phyloP scores from a whole-genome alignment of 345 rosid genomes.

The Trapa incisa region DNA sequence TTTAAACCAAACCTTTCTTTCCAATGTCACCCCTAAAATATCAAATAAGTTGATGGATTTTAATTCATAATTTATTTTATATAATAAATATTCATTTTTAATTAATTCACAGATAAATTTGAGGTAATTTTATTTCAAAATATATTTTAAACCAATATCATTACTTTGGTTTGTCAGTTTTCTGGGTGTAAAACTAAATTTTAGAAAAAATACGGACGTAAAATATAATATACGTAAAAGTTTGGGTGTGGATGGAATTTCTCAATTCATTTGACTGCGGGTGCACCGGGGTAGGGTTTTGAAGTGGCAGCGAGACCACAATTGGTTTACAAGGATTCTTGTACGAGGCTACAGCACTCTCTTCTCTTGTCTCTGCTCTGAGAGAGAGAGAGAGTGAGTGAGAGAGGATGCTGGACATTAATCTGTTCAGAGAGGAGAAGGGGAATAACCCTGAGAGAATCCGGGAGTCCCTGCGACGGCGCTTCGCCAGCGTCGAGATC shows the following conservation, averaged over 20 bases:
- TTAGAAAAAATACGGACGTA: background rate
- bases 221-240: background rate
- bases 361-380: background rate
- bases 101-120: no score
- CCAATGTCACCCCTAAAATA: no score
- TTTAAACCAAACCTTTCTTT: no score
- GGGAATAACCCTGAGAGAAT: constrained; percentile 63
- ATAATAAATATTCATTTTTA: no score
- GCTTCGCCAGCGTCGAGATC: constrained; percentile 44
- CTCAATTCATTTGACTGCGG: background rate
- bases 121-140: no score
- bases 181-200: background rate
- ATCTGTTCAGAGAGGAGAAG: constrained; percentile 61
- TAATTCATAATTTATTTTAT: no score
- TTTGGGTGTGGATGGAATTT: background rate
- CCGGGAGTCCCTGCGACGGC: constrained; percentile 67
- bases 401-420: constrained; percentile 57
- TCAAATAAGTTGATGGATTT: no score
- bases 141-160: no score
- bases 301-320: background rate
- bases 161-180: background rate
- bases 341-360: background rate
- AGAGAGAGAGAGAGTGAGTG: no score
- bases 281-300: background rate
- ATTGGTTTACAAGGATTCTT: background rate